phyloP scores from a whole-genome alignment of 805 yeast genomes.

The Metschnikowia vanudenii region DNA sequence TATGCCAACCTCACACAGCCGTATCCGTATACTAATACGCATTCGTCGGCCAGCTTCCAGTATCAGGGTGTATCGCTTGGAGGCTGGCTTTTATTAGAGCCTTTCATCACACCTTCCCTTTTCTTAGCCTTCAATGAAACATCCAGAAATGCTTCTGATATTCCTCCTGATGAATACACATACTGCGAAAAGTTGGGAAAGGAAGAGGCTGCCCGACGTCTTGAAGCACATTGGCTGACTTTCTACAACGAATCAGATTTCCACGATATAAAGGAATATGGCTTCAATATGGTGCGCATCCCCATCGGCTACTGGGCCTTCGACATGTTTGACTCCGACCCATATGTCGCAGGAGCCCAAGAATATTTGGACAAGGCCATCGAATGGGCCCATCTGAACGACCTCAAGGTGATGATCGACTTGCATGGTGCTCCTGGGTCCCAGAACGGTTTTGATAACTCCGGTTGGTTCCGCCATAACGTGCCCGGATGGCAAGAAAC shows the following conservation, averaged over 20 bases:
- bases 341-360: constrained; percentile 66
- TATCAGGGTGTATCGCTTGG: constrained; percentile 49
- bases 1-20: constrained; percentile 8
- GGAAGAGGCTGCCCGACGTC: constrained; percentile 39
- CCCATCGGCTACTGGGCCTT: constrained; percentile 87
- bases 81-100: constrained; percentile 73
- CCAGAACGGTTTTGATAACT: constrained; percentile 83
- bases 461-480: constrained; percentile 42
- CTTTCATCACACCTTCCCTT: constrained; percentile 66
- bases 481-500: constrained; percentile 17
- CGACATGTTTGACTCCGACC: constrained; percentile 48
- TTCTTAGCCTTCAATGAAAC: constrained; percentile 41
- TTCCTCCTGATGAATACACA: constrained; percentile 63
- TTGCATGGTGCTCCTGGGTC: constrained; percentile 83
- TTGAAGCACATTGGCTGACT: constrained; percentile 54
- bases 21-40: constrained; percentile 9
- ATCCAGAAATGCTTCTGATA: constrained; percentile 22
- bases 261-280: constrained; percentile 46
- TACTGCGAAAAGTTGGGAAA: constrained; percentile 50
- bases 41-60: constrained; percentile 11
- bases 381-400: constrained; percentile 62
- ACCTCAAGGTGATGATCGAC: constrained; percentile 69
- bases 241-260: constrained; percentile 63
- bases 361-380: constrained; percentile 62
- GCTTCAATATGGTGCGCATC: constrained; percentile 68